Evolutionary conservation across 2,329 filamentous ascomycete species (phyloP).

Genomic region (Delphinella strobiligena): DNA sequence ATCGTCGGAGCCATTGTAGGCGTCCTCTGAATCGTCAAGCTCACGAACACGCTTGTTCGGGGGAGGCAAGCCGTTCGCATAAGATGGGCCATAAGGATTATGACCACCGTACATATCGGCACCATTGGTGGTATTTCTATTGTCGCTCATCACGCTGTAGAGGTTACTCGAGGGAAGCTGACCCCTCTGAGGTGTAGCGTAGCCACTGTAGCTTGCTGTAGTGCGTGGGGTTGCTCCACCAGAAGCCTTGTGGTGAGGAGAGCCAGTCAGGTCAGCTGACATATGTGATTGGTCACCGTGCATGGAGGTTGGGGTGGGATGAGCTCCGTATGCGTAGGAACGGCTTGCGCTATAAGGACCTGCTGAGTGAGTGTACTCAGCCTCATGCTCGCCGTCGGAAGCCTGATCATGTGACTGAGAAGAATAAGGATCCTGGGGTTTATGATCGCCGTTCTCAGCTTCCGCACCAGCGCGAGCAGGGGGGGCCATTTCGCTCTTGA

Average conservation of each 20-base stretch:
- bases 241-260: constrained; percentile 68
- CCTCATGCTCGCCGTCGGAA: constrained; percentile 32
- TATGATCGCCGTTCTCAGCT: constrained; percentile 51
- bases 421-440: constrained; percentile 52
- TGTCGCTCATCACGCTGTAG: constrained; percentile 81
- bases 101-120: constrained; percentile 37
- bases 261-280: constrained; percentile 71
- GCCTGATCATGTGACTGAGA: constrained; percentile 12
- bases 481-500: constrained; percentile 83
- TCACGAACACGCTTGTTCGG: constrained; percentile 52
- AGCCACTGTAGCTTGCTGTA: constrained; percentile 57
- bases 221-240: constrained; percentile 80
- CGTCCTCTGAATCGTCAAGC: constrained; percentile 50
- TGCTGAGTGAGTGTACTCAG: constrained; percentile 77
- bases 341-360: constrained; percentile 60
- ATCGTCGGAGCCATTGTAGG: constrained; percentile 50
- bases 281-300: constrained; percentile 64
- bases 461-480: constrained; percentile 53
- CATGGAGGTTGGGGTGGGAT: constrained; percentile 37
- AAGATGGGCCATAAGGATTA: not conserved
- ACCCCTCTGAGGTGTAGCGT: constrained; percentile 66
- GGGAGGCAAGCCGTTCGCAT: constrained; percentile 11
- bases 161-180: constrained; percentile 63
- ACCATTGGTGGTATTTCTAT: constrained; percentile 55
- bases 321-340: constrained; percentile 56